Base-by-base conservation (phyloP, 2,329 filamentous ascomycete species). In the Gaeumannomyces sp. region DNA sequence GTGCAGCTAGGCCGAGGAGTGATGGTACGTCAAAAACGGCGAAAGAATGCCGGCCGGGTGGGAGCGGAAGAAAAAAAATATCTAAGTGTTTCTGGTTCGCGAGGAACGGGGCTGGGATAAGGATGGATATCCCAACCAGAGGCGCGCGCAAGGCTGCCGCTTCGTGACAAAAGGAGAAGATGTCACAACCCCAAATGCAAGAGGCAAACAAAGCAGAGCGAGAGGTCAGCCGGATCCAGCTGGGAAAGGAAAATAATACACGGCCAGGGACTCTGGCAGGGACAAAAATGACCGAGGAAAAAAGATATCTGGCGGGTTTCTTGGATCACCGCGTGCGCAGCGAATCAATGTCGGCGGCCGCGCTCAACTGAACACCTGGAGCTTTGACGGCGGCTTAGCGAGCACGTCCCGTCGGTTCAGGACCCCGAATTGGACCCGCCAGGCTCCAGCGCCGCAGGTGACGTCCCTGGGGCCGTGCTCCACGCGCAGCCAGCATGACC, bases 311-410 rank as follows among this genome's bases (percentile, higher is more conserved):
- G 58, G 19, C 58, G 27, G 58, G 11, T 33, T 33, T 38, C 14
- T 38, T 38, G 4, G 13, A 19, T 19, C 35, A 38, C 35, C 14
- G 35, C 31, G 10, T 58, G 56, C 56, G n/a, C 57, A 29, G 10
- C 27, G 28, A 19, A 19, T 22, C 11, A 11, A 29, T 60, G 58
- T 29, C 27, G 33, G 45, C 25, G 33, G 31, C n/a, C 10, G 27
- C 50, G 31, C 61, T 62, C 57, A 53, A 58, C 62, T 63, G 62
- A 59, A 63, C 62, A 63, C 62, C 45, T 63, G 62, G 62, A 63
- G 62, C 62, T 63, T 63, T 63, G 27, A 53, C 45, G 45, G 45
- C 45, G 45, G 19, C 45, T 53, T 53, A 38, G 14, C 35, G 57
- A 59, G 57, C 25, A 27, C 57, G 25, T 28, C 57, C 45, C 45